phyloP scores from a whole-genome alignment of 192 early-diverging fungal species.

The Coemansia sp. region DNA sequence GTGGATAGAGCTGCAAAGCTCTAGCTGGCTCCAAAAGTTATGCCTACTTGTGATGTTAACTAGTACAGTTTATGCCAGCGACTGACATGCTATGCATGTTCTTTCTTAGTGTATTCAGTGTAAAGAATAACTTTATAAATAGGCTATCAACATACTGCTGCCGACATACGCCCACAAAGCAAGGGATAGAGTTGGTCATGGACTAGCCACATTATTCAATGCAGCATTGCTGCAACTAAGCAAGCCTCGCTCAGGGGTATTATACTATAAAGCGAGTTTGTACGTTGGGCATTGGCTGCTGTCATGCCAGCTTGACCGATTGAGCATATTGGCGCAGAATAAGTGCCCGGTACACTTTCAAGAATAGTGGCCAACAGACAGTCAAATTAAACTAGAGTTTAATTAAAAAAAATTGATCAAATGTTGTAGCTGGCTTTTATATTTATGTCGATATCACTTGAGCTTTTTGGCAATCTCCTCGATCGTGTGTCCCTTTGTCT shows the following conservation, averaged over 20 bases:
- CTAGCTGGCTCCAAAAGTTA: too few species aligned
- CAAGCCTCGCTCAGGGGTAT: neutral
- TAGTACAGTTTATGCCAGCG: too few species aligned
- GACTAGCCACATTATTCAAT: neutral
- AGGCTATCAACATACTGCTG: neutral
- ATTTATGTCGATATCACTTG: slow-evolving; percentile 1
- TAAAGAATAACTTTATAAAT: neutral
- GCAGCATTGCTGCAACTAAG: neutral
- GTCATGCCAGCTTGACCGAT: neutral
- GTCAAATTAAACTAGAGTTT: too few species aligned
- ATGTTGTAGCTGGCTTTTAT: too few species aligned
- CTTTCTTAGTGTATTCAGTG: neutral
- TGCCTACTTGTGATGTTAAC: too few species aligned
- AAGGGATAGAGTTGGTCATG: neutral
- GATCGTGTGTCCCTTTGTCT: slow-evolving; percentile 52
- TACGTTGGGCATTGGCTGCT: neutral
- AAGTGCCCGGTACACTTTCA: too few species aligned
- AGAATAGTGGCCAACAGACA: too few species aligned
- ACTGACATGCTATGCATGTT: too few species aligned
- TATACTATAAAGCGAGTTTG: neutral
- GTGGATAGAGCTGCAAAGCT: too few species aligned
- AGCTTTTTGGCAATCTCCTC: slow-evolving; percentile 43
- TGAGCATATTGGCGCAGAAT: neutral
- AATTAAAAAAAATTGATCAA: too few species aligned
- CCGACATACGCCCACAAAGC: neutral